These are phyloP conservation scores for Botrytis galanthina DNA, from an alignment of 2,329 filamentous ascomycete genomes.

Conservation along the genomic window DNA sequence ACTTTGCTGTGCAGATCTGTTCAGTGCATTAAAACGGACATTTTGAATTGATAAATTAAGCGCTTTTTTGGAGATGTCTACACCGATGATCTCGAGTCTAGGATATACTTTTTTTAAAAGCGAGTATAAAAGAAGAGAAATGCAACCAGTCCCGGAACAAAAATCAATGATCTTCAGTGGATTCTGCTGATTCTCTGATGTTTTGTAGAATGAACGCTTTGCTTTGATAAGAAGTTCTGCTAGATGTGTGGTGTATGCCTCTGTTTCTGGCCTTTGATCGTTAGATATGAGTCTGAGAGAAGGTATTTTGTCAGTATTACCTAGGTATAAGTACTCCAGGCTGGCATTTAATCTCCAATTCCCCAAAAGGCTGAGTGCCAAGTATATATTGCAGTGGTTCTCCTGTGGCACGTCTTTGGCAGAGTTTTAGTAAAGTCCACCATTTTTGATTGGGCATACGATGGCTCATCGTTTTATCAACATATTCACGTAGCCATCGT, in stretches of 20 bases:
- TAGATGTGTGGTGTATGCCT: slow-evolving; percentile 62
- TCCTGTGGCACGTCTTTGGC: slow-evolving; percentile 54
- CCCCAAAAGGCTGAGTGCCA: slow-evolving; percentile 83
- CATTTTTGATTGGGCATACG: slow-evolving; percentile 23
- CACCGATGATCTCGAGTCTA: slow-evolving; percentile 59
- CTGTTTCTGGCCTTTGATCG: slow-evolving; percentile 60
- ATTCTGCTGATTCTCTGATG: not conserved
- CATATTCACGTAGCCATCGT: slow-evolving; percentile 68
- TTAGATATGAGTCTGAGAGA: slow-evolving; percentile 6
- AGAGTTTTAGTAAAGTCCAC: slow-evolving; percentile 43
- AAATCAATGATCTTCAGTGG: slow-evolving; percentile 71
- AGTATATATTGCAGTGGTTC: slow-evolving; percentile 87
- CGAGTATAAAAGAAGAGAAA: slow-evolving; percentile 71
- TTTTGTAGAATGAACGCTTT: not conserved
- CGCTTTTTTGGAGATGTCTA: slow-evolving; percentile 70
- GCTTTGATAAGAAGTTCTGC: slow-evolving; percentile 36
- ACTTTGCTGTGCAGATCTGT: not conserved
- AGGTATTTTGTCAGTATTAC: slow-evolving; percentile 38
- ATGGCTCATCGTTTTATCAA: slow-evolving; percentile 35
- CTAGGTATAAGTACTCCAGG: slow-evolving; percentile 84
- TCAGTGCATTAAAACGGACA: slow-evolving; percentile 49
- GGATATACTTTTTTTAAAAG: slow-evolving; percentile 48
- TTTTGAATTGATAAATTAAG: slow-evolving; percentile 67
- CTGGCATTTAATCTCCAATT: slow-evolving; percentile 72
- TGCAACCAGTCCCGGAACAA: slow-evolving; percentile 90